These are phyloP conservation scores for Globisporangium paroecandrum DNA, from an alignment of 352 stramenopile species.

Conservation along the genomic window DNA sequence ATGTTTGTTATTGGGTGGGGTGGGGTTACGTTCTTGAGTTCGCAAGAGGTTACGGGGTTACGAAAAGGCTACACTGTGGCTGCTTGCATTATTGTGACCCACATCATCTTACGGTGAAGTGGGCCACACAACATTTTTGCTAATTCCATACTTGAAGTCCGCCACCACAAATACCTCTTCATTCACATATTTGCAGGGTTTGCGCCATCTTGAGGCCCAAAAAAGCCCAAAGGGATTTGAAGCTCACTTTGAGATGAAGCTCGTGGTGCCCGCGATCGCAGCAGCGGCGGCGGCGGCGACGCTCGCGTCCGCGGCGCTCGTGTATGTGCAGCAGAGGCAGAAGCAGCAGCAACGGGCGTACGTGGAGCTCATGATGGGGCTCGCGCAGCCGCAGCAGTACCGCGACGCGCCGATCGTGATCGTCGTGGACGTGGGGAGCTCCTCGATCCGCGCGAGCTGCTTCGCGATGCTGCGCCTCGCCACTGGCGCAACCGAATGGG, in stretches of 20 bases:
- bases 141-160: conserved; percentile 1
- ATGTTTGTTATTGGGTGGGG: not conserved
- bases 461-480: conserved; percentile 51
- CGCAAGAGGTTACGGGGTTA: not conserved
- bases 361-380: conserved; percentile 23
- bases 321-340: not conserved
- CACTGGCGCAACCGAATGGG: conserved; percentile 36
- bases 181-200: not conserved
- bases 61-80: not conserved
- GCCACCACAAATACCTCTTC: not conserved
- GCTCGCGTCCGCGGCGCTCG: conserved; percentile 4
- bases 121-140: not conserved
- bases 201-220: not conserved
- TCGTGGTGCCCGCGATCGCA: conserved; percentile 5
- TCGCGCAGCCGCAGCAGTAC: conserved; percentile 42
- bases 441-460: conserved; percentile 88
- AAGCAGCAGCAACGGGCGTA: conserved; percentile 21
- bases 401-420: conserved; percentile 50
- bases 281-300: conserved; percentile 3
- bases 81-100: not conserved
- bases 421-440: conserved; percentile 92
- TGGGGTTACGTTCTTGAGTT: not conserved
- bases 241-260: conserved; percentile 4
- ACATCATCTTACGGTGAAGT: not conserved
- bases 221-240: not conserved